Percentiles rank a stretch among this genome's conserved stretches.
These are phyloP conservation scores for Xylariaceae sp. DNA, from an alignment of 2,329 filamentous ascomycete genomes.

Conservation along the genomic window DNA sequence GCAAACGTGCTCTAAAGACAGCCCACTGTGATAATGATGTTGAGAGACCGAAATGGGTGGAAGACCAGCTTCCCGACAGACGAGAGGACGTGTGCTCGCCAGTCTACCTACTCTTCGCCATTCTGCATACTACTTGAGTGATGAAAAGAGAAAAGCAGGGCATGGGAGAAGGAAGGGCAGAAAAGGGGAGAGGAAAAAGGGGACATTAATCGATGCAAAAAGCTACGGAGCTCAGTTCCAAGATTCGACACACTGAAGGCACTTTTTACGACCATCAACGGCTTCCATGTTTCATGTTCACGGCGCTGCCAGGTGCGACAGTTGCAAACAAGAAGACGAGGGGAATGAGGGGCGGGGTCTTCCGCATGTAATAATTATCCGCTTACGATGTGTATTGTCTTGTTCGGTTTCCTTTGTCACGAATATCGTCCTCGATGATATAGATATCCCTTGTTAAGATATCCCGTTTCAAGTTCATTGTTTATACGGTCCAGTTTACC, in stretches of 20 bases:
- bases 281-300: conserved; percentile 24
- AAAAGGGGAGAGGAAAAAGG: conserved; percentile 16
- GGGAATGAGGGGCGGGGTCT: conserved; percentile 31
- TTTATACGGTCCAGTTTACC: too few species aligned
- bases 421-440: conserved; percentile 23
- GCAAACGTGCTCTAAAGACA: neutral
- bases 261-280: conserved; percentile 32
- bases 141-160: conserved; percentile 10
- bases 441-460: too few species aligned
- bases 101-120: too few species aligned
- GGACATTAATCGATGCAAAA: conserved; percentile 1
- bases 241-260: conserved; percentile 18
- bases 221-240: conserved; percentile 4
- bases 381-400: conserved; percentile 36
- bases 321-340: conserved; percentile 25
- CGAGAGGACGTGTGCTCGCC: too few species aligned
- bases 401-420: conserved; percentile 28
- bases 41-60: too few species aligned
- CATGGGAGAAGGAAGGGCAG: conserved; percentile 7
- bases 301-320: conserved; percentile 18
- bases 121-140: neutral
- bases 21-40: too few species aligned
- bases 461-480: too few species aligned
- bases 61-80: too few species aligned
- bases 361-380: conserved; percentile 48